Evolutionary conservation across 2,329 filamentous ascomycete species (phyloP).

Genomic region (Microsporum audouinii): DNA sequence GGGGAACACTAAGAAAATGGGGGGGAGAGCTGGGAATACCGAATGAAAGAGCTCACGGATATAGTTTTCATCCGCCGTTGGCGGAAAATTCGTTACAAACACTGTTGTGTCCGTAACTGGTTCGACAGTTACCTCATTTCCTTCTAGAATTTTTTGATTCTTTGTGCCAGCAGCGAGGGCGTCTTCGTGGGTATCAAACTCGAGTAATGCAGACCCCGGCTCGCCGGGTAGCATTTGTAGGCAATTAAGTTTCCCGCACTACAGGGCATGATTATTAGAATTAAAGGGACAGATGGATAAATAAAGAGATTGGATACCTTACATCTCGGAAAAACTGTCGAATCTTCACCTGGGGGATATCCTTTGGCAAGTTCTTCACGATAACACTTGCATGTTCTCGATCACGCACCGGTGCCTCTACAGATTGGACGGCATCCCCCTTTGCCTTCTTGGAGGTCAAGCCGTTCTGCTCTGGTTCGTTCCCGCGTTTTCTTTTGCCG

Average conservation of each 20-base stretch:
- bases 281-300: no score
- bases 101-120: constrained; percentile 69
- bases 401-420: constrained; percentile 56
- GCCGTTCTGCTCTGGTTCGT: constrained; percentile 40
- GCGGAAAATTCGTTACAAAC: constrained; percentile 82
- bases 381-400: constrained; percentile 81
- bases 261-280: constrained; percentile 5
- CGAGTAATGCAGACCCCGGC: constrained; percentile 62
- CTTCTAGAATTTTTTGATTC: constrained; percentile 67
- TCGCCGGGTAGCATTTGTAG: constrained; percentile 56
- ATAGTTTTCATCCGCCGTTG: constrained; percentile 38
- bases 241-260: constrained; percentile 69
- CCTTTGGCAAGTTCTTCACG: constrained; percentile 61
- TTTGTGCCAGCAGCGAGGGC: constrained; percentile 69
- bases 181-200: constrained; percentile 73
- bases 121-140: constrained; percentile 60
- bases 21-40: constrained; percentile 21
- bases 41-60: constrained; percentile 48
- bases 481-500: constrained; percentile 63
- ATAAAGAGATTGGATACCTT: constrained; percentile 17
- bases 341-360: constrained; percentile 59
- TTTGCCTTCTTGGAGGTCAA: constrained; percentile 56
- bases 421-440: constrained; percentile 29
- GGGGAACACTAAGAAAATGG: neutral
- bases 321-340: constrained; percentile 79